Conservation (phyloP, 2,329 filamentous ascomycete genomes). For the Tothia fuscella region DNA sequence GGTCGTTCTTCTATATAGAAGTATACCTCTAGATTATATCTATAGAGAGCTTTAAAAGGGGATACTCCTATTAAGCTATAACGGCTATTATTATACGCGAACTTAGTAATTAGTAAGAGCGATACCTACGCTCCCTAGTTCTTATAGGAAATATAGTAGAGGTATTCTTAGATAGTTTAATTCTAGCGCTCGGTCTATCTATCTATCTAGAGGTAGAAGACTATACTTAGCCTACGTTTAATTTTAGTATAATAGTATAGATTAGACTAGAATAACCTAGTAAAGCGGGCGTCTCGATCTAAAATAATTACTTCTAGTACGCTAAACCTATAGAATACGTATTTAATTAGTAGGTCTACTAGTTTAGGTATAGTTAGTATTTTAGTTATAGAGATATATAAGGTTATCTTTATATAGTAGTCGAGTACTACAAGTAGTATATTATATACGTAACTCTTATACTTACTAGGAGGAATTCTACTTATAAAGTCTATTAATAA, state of each 20-base stretch:
- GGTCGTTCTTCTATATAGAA: too few species aligned
- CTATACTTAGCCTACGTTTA: slow-evolving; percentile 8
- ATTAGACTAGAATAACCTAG: slow-evolving; percentile 9
- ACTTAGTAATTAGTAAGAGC: slow-evolving; percentile 3
- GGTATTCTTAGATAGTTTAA: slow-evolving; percentile 11
- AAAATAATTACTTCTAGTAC: slow-evolving; percentile 11
- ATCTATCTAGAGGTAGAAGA: slow-evolving; percentile 13
- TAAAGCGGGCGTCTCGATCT: slow-evolving; percentile 11
- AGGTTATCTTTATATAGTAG: slow-evolving; percentile 16
- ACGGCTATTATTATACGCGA: slow-evolving; percentile 2
- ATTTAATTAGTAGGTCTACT: background rate
- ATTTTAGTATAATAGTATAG: slow-evolving; percentile 9
- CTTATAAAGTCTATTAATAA: slow-evolving; percentile 14
- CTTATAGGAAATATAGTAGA: slow-evolving; percentile 8
- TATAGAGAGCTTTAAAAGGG: background rate
- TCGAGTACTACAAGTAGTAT: slow-evolving; percentile 16
- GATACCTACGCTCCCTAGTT: background rate
- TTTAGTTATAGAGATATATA: slow-evolving; percentile 11
- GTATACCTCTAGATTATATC: too few species aligned
- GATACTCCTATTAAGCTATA: background rate
- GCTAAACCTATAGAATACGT: slow-evolving; percentile 3
- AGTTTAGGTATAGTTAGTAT: slow-evolving; percentile 13
- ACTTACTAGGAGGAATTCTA: slow-evolving; percentile 9
- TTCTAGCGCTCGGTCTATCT: slow-evolving; percentile 13
- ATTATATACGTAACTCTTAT: slow-evolving; percentile 9